Evolutionary conservation across 176 grass and related monocot genomes (phyloP).

Genomic region (Elaeis guineensis): DNA sequence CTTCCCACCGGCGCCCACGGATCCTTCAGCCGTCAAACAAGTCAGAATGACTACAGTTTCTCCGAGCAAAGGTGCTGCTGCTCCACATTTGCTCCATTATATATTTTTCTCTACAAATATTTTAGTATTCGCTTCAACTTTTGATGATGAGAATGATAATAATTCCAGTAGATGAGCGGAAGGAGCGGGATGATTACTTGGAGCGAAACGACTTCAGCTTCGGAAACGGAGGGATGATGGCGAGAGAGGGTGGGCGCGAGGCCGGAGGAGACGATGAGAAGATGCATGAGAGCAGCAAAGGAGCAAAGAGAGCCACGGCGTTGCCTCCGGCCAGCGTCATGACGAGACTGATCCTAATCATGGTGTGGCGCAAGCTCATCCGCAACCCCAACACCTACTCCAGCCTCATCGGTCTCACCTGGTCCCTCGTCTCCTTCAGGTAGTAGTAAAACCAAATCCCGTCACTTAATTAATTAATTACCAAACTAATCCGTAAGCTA

Average conservation of each 20-base stretch:
- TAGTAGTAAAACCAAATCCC: background rate
- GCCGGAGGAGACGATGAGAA: constrained; percentile 71
- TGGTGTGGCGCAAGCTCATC: constrained; percentile 99
- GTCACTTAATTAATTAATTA: too few species aligned
- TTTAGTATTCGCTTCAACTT: constrained; percentile 1
- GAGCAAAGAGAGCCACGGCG: constrained; percentile 17
- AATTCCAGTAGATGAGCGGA: constrained; percentile 57
- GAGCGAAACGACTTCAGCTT: constrained; percentile 92
- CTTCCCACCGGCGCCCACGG: constrained; percentile 17
- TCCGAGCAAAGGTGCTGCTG: constrained; percentile 64
- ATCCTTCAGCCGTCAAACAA: constrained; percentile 54
- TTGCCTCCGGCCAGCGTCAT: constrained; percentile 98
- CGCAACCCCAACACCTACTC: constrained; percentile 99
- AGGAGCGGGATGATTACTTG: constrained; percentile 43
- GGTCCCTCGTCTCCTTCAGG: constrained; percentile 96
- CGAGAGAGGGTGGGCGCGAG: constrained; percentile 31
- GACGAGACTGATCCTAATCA: constrained; percentile 93
- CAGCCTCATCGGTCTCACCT: constrained; percentile 83
- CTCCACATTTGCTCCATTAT: background rate
- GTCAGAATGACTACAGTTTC: constrained; percentile 63
- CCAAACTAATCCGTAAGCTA: too few species aligned
- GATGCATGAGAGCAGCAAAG: constrained; percentile 20
- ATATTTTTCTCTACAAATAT: background rate
- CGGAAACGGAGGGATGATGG: constrained; percentile 40
- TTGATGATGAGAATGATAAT: too few species aligned